Percentiles rank a stretch among this genome's conserved stretches.
Conservation (phyloP, 2,329 filamentous ascomycete species). For the Byssothecium circinans region DNA sequence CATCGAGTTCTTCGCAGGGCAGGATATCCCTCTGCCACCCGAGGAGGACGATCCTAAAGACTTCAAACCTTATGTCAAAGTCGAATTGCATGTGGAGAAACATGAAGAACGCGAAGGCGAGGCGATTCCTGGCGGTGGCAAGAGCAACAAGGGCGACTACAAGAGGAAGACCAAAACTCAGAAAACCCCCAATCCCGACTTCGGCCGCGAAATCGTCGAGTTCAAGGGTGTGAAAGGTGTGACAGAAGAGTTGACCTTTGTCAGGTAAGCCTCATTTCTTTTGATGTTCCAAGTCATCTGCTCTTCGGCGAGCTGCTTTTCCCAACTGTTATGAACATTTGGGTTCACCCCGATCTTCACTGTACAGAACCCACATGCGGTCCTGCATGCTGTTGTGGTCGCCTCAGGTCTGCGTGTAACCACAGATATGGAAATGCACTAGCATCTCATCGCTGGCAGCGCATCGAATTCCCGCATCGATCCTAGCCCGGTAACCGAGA, state of each 20-base stretch:
- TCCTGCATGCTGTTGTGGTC: slow-evolving; percentile 1
- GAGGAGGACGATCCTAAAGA: slow-evolving; percentile 56
- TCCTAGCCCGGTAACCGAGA: slow-evolving; percentile 3
- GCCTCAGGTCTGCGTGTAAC: slow-evolving; percentile 3
- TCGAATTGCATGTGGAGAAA: slow-evolving; percentile 78
- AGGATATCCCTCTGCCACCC: slow-evolving; percentile 69
- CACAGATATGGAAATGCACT: slow-evolving; percentile 4
- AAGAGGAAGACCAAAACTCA: slow-evolving; percentile 51
- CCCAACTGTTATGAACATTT: background rate
- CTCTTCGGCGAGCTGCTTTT: background rate
- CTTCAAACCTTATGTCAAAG: slow-evolving; percentile 75
- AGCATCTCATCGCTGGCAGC: background rate
- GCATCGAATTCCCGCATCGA: background rate
- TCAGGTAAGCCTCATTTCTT: slow-evolving; percentile 45
- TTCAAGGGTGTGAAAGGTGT: slow-evolving; percentile 49
- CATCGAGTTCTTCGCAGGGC: slow-evolving; percentile 75
- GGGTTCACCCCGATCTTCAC: background rate
- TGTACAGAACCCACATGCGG: background rate
- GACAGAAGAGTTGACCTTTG: slow-evolving; percentile 51
- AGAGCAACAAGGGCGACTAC: slow-evolving; percentile 56
- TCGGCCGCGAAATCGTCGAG: slow-evolving; percentile 47
- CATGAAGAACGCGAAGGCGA: slow-evolving; percentile 51
- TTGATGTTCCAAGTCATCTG: slow-evolving; percentile 3
- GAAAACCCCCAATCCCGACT: slow-evolving; percentile 49
- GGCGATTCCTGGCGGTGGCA: slow-evolving; percentile 50